Evolutionary conservation across 345 rosid species (phyloP).

Genomic region (Eucalyptus tenuipes): DNA sequence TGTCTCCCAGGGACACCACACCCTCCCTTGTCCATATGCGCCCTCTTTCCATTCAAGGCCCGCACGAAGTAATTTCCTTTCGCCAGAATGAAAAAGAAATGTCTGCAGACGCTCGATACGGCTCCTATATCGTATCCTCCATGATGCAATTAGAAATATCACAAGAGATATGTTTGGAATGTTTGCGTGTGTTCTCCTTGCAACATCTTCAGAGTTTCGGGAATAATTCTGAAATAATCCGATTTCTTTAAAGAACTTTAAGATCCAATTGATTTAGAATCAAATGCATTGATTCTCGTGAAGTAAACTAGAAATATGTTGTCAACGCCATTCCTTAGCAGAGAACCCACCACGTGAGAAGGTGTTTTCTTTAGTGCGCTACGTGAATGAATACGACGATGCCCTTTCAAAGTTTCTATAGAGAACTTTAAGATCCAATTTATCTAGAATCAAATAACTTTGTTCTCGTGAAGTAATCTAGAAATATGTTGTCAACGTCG

Average conservation of each 20-base stretch:
- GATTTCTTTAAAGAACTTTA: not conserved
- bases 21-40: not conserved
- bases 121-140: not conserved
- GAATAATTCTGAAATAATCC: not conserved
- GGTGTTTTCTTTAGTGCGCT: not conserved
- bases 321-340: not conserved
- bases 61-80: not conserved
- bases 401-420: not conserved
- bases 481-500: fast-evolving
- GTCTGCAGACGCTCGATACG: not conserved
- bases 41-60: not conserved
- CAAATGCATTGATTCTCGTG: not conserved
- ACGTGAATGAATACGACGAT: not conserved
- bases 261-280: not conserved
- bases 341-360: not conserved
- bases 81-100: not conserved
- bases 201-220: not conserved
- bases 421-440: not conserved
- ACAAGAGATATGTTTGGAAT: not conserved
- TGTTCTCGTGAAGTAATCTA: not conserved
- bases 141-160: not conserved
- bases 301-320: not conserved
- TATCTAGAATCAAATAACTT: not conserved
- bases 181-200: not conserved
- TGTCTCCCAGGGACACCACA: conserved; percentile 29